phyloP scores from a whole-genome alignment of 805 yeast species.

The Jamesozyma piceae region DNA sequence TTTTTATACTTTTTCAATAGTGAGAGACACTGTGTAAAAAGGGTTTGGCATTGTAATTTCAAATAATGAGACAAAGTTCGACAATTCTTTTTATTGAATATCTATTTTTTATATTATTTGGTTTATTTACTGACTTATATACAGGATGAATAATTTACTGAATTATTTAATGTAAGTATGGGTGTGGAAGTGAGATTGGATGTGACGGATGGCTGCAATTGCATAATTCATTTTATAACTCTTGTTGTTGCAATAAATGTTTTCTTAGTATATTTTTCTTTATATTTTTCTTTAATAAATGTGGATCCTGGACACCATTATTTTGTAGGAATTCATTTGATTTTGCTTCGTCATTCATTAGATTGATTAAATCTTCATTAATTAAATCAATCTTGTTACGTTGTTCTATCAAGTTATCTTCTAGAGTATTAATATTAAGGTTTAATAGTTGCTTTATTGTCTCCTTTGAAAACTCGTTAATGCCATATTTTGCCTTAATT shows the following conservation, averaged over 20 bases:
- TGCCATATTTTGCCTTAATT: slow-evolving; percentile 38
- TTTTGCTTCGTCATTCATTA: slow-evolving; percentile 31
- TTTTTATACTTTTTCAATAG: no score
- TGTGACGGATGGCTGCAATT: not conserved
- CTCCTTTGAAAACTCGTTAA: slow-evolving; percentile 39
- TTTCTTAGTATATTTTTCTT: slow-evolving; percentile 68
- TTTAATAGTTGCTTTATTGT: slow-evolving; percentile 30
- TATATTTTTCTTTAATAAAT: slow-evolving; percentile 39
- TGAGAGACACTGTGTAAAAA: no score
- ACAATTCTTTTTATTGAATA: no score
- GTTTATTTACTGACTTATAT: not conserved
- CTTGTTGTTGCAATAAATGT: slow-evolving; percentile 32
- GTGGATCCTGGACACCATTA: slow-evolving; percentile 33
- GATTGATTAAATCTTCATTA: slow-evolving; percentile 29
- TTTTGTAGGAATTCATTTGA: slow-evolving; percentile 30
- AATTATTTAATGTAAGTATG: not conserved
- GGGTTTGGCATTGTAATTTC: no score
- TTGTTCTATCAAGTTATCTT: slow-evolving; percentile 21
- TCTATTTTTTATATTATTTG: no score
- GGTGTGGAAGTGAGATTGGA: not conserved
- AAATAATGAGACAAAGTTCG: no score
- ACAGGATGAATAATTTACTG: not conserved
- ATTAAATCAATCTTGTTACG: slow-evolving; percentile 30
- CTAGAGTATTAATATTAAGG: slow-evolving; percentile 31
- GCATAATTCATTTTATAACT: not conserved